Conservation (phyloP, 768 basidiomycete species). For the Lepiota venenata region DNA sequence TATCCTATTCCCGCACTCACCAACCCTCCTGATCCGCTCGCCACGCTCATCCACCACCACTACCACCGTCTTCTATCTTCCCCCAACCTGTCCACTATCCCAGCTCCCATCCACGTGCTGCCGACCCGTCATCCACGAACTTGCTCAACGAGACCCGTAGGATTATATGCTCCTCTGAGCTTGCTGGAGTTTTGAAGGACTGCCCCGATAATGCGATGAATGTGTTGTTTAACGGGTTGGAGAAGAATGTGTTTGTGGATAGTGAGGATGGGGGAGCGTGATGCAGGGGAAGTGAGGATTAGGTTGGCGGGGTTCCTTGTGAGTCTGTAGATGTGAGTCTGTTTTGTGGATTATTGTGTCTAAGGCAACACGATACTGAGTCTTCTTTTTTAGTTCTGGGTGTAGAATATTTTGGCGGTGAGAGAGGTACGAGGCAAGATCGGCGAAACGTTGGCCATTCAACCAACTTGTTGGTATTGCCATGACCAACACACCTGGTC, state of each 20-base stretch:
- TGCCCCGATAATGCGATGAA: constrained; percentile 69
- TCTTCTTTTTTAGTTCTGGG: too few species aligned
- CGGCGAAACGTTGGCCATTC: too few species aligned
- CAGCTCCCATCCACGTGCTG: constrained; percentile 25
- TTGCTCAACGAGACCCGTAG: constrained; percentile 69
- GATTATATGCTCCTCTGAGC: constrained; percentile 66
- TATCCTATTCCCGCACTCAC: constrained; percentile 23
- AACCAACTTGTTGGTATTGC: too few species aligned
- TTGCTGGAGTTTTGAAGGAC: constrained; percentile 64
- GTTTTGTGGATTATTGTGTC: background rate
- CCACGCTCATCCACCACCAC: background rate
- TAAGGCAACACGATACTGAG: too few species aligned
- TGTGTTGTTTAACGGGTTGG: constrained; percentile 60
- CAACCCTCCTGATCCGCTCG: background rate
- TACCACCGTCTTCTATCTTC: constrained; percentile 1
- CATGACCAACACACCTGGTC: too few species aligned
- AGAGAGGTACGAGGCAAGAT: too few species aligned
- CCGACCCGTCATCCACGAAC: constrained; percentile 49
- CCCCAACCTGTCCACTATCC: constrained; percentile 16
- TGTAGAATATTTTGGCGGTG: too few species aligned
- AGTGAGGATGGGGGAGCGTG: constrained; percentile 14
- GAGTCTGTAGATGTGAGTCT: constrained; percentile 78
- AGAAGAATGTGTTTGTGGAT: constrained; percentile 56
- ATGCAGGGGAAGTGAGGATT: constrained; percentile 52
- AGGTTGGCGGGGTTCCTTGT: constrained; percentile 81